Percentiles rank a stretch among this genome's conserved stretches.
phyloP scores from a whole-genome alignment of 768 basidiomycete genomes.

The Tulasnella sp. region DNA sequence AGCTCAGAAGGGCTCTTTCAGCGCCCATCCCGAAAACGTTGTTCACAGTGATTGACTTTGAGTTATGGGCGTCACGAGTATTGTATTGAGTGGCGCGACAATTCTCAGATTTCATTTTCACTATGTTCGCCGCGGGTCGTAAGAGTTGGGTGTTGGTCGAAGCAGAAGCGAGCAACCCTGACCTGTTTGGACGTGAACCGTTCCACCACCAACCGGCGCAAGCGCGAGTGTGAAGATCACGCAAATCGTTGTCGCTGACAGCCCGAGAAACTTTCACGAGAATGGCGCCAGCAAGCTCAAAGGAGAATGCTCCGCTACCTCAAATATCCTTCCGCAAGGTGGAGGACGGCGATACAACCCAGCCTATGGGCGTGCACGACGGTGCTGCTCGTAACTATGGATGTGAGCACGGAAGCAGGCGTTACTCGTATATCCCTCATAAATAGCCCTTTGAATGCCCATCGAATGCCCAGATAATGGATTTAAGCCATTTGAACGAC shows the following conservation, averaged over 20 bases:
- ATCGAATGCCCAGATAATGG: constrained; percentile 39
- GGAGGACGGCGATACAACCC: constrained; percentile 48
- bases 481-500: constrained; percentile 57
- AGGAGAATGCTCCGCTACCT: constrained; percentile 9
- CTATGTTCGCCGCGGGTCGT: no score
- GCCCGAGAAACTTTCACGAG: neutral
- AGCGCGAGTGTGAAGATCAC: neutral
- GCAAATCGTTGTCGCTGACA: neutral
- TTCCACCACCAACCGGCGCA: neutral
- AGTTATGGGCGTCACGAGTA: no score
- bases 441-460: constrained; percentile 21
- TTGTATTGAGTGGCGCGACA: no score
- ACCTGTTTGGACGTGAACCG: neutral
- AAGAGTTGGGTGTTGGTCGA: no score
- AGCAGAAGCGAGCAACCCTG: no score
- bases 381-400: constrained; percentile 56
- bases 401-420: constrained; percentile 36
- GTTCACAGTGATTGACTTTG: no score
- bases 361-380: constrained; percentile 54
- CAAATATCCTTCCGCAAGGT: constrained; percentile 34
- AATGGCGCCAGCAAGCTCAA: constrained; percentile 4
- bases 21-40: no score
- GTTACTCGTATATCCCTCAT: neutral
- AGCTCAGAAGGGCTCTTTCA: no score
- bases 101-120: no score